These are phyloP conservation scores for Moesziomyces sp. DNA, from an alignment of 1,284 basidiomycete species.

Conservation along the genomic window DNA sequence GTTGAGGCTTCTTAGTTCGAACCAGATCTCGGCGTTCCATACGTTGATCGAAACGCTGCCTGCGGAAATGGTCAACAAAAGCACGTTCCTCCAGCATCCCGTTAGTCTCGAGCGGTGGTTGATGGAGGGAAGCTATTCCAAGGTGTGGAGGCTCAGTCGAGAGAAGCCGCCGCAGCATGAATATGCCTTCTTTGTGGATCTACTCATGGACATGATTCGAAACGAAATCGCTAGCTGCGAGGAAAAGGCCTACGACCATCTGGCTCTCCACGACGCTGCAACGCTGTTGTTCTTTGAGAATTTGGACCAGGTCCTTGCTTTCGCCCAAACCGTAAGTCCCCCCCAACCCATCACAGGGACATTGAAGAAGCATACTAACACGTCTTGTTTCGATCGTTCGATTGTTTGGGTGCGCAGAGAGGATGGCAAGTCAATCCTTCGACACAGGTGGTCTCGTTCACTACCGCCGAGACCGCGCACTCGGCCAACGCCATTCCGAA, in stretches of 20 bases:
- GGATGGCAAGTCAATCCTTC: slow-evolving; percentile 69
- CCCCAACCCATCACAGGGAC: not conserved
- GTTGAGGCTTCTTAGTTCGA: slow-evolving; percentile 91
- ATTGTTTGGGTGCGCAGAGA: slow-evolving; percentile 45
- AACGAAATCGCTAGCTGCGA: slow-evolving; percentile 94
- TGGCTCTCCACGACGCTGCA: slow-evolving; percentile 86
- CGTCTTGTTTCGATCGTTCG: not conserved
- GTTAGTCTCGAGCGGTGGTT: slow-evolving; percentile 83
- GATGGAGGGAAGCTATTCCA: slow-evolving; percentile 98
- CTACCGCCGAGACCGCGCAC: slow-evolving; percentile 32
- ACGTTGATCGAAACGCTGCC: slow-evolving; percentile 94
- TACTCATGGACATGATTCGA: slow-evolving; percentile 89
- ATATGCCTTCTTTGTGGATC: slow-evolving; percentile 89
- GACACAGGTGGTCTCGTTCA: slow-evolving; percentile 65
- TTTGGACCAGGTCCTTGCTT: slow-evolving; percentile 79
- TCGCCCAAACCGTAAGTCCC: slow-evolving; percentile 75
- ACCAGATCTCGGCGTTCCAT: slow-evolving; percentile 97
- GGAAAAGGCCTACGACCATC: slow-evolving; percentile 85
- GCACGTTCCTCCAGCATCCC: slow-evolving; percentile 63
- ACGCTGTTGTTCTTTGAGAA: slow-evolving; percentile 87
- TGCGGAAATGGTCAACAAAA: slow-evolving; percentile 45
- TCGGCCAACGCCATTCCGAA: slow-evolving; percentile 52
- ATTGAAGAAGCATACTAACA: not conserved
- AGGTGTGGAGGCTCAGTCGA: slow-evolving; percentile 89
- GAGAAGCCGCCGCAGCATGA: slow-evolving; percentile 79